A percentile compares a stretch with the other conserved stretches of the same genome.
Conservation (phyloP, 306 rosid genomes). For the Dryas alaskensis region DNA sequence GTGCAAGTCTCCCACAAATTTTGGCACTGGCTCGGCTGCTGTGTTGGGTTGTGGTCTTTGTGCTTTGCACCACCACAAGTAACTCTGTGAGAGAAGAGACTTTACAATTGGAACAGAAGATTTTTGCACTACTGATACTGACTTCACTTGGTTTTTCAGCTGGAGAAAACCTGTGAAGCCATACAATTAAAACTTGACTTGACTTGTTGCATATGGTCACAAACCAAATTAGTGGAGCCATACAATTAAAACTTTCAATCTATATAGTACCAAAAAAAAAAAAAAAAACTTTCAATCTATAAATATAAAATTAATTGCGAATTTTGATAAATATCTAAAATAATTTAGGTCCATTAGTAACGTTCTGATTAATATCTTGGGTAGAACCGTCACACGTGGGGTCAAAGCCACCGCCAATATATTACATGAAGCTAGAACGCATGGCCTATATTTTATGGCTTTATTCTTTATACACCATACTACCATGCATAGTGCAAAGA, state of each 20-base stretch:
- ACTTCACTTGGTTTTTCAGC: conserved; percentile 51
- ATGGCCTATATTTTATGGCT: background rate
- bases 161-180: conserved; percentile 57
- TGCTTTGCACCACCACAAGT: conserved; percentile 48
- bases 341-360: too few species aligned
- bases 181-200: too few species aligned
- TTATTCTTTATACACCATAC: background rate
- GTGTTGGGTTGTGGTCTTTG: conserved; percentile 17
- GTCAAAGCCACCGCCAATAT: background rate
- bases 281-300: too few species aligned
- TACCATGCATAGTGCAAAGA: background rate
- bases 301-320: too few species aligned
- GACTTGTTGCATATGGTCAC: too few species aligned
- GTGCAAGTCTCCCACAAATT: conserved; percentile 45
- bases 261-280: too few species aligned
- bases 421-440: too few species aligned
- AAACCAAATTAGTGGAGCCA: background rate
- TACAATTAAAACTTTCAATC: too few species aligned
- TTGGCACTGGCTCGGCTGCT: conserved; percentile 48
- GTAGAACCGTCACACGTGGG: background rate
- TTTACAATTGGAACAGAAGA: conserved; percentile 36
- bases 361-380: too few species aligned
- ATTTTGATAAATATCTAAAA: too few species aligned
- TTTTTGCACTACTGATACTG: conserved; percentile 38
- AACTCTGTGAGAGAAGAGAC: conserved; percentile 46